These are phyloP conservation scores for Furcasterigmium furcatum DNA, from an alignment of 2,329 filamentous ascomycete genomes.

Conservation along the genomic window DNA sequence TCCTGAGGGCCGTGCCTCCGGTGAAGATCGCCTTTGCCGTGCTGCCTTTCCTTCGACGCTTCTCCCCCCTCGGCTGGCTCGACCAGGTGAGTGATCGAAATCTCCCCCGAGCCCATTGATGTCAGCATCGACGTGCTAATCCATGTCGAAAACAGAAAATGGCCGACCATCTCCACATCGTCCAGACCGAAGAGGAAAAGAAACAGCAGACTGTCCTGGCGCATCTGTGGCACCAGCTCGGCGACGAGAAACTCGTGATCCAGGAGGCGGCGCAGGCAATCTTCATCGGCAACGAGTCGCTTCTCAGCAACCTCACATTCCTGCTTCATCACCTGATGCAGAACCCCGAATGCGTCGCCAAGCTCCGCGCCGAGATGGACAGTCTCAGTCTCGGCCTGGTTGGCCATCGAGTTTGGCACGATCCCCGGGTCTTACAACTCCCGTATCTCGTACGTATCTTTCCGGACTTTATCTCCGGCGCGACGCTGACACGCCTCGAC, in stretches of 20 bases:
- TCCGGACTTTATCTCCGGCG: background rate
- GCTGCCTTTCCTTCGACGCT: conserved; percentile 6
- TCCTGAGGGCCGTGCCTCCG: conserved; percentile 10
- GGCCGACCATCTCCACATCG: background rate
- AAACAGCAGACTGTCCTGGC: conserved; percentile 4
- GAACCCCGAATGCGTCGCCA: conserved; percentile 7
- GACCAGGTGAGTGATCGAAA: no score
- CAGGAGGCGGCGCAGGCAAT: conserved; percentile 13
- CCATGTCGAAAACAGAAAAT: conserved; percentile 2
- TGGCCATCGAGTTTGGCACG: conserved; percentile 10
- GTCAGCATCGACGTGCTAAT: no score
- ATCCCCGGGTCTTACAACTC: conserved; percentile 5
- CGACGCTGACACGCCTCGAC: no score
- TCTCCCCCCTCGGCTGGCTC: conserved; percentile 13
- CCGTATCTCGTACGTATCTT: conserved; percentile 8
- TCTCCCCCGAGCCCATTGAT: no score
- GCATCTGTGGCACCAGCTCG: conserved; percentile 8
- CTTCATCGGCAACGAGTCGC: conserved; percentile 15
- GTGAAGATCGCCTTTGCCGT: conserved; percentile 8
- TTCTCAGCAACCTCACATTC: conserved; percentile 13
- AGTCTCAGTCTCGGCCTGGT: conserved; percentile 6
- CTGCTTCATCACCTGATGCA: conserved; percentile 8
- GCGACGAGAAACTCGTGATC: conserved; percentile 4
- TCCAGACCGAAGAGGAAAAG: conserved; percentile 4
- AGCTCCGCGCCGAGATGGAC: conserved; percentile 9